Conservation (phyloP, 2,329 filamentous ascomycete genomes). For the Penicillium sp. region DNA sequence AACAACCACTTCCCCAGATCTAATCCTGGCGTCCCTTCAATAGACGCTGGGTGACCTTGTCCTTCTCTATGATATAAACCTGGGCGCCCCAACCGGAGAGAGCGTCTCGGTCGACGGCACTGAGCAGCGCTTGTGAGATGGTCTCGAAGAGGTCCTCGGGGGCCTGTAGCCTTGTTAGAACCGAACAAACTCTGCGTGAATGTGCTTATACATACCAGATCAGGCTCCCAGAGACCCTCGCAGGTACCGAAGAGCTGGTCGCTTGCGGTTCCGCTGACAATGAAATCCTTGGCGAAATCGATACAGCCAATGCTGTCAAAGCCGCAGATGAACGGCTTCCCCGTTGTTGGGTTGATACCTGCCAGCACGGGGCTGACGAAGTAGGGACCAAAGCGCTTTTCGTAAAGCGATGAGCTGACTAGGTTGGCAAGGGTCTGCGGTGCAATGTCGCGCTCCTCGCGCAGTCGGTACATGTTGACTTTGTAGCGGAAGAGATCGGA, state of each 20-base stretch:
- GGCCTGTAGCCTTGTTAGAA: conserved; percentile 52
- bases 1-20: conserved; percentile 24
- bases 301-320: conserved; percentile 99
- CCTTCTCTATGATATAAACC: conserved; percentile 99
- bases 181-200: not conserved
- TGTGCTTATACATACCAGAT: conserved; percentile 68
- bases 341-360: conserved; percentile 90
- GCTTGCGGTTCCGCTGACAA: conserved; percentile 92
- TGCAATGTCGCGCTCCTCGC: conserved; percentile 95
- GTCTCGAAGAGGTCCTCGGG: conserved; percentile 98
- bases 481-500: conserved; percentile 99
- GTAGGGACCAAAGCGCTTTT: conserved; percentile 93
- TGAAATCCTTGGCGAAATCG: conserved; percentile 99
- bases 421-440: conserved; percentile 96
- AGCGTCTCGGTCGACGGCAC: conserved; percentile 94
- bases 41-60: conserved; percentile 98
- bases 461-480: conserved; percentile 99
- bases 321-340: conserved; percentile 95
- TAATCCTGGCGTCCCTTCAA: conserved; percentile 97
- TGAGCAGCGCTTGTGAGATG: conserved; percentile 91
- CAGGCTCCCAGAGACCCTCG: conserved; percentile 95
- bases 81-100: conserved; percentile 97
- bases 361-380: conserved; percentile 95
- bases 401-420: conserved; percentile 87
- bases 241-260: conserved; percentile 99